Conservation (phyloP, 1,139 yeast species). For the Magnusiomyces fungicola region DNA sequence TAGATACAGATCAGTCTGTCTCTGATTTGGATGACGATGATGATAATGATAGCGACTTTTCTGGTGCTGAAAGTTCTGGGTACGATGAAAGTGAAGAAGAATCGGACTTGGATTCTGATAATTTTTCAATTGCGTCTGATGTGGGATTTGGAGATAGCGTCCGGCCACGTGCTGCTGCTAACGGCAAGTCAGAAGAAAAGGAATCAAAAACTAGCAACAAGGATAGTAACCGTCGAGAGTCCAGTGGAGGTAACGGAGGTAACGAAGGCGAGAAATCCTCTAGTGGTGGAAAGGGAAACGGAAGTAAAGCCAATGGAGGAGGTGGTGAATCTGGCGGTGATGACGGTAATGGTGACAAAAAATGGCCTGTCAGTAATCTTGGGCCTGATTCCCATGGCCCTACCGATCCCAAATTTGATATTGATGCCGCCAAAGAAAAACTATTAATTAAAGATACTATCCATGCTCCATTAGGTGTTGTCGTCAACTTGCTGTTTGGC, state of each 20-base stretch:
- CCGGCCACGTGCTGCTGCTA: not conserved
- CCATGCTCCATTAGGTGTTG: conserved; percentile 75
- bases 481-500: conserved; percentile 66
- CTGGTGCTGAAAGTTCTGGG: conserved; percentile 29
- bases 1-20: not conserved
- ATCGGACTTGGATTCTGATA: not conserved
- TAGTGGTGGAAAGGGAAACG: conserved; percentile 16
- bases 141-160: conserved; percentile 5
- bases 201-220: no score
- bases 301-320: conserved; percentile 15
- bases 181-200: conserved; percentile 15
- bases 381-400: conserved; percentile 56
- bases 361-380: conserved; percentile 32
- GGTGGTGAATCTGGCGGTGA: not conserved
- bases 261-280: conserved; percentile 17
- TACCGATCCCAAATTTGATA: conserved; percentile 44
- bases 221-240: no score
- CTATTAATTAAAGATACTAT: conserved; percentile 54
- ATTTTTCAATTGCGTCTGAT: not conserved
- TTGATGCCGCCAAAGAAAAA: conserved; percentile 51
- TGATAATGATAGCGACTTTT: conserved; percentile 2
- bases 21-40: conserved; percentile 42
- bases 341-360: conserved; percentile 6
- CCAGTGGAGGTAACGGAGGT: conserved; percentile 7
- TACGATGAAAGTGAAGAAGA: conserved; percentile 4